These are phyloP conservation scores for Aegilops sharonensis DNA, from an alignment of 176 grass and related monocot genomes.

Conservation along the genomic window DNA sequence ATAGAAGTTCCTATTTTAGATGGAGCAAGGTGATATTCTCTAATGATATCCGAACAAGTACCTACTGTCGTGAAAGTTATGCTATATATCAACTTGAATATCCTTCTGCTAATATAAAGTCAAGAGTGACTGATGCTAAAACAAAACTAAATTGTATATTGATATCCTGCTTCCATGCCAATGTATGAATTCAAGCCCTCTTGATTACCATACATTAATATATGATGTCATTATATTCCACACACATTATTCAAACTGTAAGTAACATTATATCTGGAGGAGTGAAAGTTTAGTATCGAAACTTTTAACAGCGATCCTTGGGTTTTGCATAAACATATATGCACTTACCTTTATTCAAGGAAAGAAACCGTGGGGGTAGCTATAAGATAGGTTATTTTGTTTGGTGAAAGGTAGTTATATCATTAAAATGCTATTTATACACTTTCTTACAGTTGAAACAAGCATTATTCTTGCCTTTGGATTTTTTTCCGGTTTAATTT, in stretches of 20 bases:
- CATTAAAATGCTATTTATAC: neutral
- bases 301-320: neutral
- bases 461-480: neutral
- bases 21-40: slow-evolving; percentile 60
- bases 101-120: neutral
- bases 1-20: slow-evolving; percentile 90
- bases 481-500: neutral
- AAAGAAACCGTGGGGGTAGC: neutral
- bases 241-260: neutral
- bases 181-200: neutral
- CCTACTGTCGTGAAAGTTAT: neutral
- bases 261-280: neutral
- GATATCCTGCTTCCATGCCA: neutral
- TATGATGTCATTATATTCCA: neutral
- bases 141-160: neutral
- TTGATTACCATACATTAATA: neutral
- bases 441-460: neutral
- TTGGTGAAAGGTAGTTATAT: neutral
- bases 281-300: neutral
- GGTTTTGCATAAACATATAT: neutral
- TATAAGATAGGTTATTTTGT: neutral
- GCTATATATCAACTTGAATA: neutral
- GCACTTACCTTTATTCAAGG: neutral
- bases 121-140: neutral
- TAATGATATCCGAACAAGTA: neutral